phyloP scores from a whole-genome alignment of 352 stramenopile genomes.

The Blastocystis sp. region DNA sequence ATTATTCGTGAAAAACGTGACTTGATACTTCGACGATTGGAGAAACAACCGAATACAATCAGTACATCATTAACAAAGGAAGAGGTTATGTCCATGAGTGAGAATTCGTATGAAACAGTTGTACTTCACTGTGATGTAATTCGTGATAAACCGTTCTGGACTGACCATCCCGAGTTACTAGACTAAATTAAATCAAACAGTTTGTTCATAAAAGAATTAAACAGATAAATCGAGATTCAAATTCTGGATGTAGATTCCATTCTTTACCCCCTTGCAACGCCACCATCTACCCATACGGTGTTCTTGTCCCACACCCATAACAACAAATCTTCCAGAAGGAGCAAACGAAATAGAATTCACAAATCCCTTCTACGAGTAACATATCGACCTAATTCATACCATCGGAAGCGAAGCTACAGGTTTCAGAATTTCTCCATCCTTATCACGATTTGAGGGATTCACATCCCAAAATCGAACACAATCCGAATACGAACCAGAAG shows the following conservation, averaged over 20 bases:
- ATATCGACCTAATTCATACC: constrained; percentile 73
- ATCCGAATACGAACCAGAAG: constrained; percentile 79
- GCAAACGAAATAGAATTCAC: constrained; percentile 69
- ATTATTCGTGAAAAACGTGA: constrained; percentile 51
- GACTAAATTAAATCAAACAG: constrained; percentile 7
- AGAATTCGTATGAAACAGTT: constrained; percentile 14
- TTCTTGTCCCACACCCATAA: constrained; percentile 81
- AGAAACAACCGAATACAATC: constrained; percentile 24
- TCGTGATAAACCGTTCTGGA: constrained; percentile 51
- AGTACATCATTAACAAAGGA: constrained; percentile 18
- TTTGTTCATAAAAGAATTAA: constrained; percentile 60
- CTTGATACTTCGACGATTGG: constrained; percentile 10
- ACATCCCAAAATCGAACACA: constrained; percentile 78
- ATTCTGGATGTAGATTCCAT: constrained; percentile 75
- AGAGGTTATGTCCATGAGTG: not conserved
- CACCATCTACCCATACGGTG: constrained; percentile 84
- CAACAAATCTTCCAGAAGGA: constrained; percentile 74
- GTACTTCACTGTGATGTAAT: constrained; percentile 60
- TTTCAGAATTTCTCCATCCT: constrained; percentile 65
- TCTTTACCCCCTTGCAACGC: constrained; percentile 76
- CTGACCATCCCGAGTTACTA: constrained; percentile 22
- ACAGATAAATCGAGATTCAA: constrained; percentile 55
- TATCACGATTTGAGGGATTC: constrained; percentile 29
- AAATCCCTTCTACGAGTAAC: constrained; percentile 64
- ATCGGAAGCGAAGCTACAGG: constrained; percentile 74